Conservation (phyloP, 495 filamentous ascomycete species). For the Extremus antarcticus region DNA sequence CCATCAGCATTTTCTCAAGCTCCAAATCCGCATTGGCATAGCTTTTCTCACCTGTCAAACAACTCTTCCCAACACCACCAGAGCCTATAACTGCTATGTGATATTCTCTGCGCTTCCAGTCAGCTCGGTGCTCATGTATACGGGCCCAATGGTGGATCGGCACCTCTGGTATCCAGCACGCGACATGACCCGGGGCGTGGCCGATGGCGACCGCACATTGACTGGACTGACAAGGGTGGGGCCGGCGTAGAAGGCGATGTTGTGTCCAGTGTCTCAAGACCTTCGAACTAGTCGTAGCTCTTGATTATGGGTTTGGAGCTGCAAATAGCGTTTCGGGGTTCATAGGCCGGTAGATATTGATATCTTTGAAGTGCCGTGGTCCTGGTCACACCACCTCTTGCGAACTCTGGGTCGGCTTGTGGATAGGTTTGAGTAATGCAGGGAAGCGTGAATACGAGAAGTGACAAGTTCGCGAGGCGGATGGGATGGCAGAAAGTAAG, state of each 20-base stretch:
- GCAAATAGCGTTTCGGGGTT: neutral
- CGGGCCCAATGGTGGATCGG: neutral
- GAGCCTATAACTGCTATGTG: conserved; percentile 86
- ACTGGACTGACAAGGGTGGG: neutral
- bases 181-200: conserved; percentile 2
- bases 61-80: conserved; percentile 95
- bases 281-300: no score
- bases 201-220: neutral
- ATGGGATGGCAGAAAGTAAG: neutral
- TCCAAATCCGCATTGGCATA: neutral
- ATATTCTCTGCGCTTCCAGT: conserved; percentile 45
- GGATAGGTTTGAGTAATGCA: neutral
- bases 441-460: neutral
- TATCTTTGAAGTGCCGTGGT: neutral
- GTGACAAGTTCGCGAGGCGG: neutral
- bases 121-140: neutral
- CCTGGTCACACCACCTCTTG: neutral
- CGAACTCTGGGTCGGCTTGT: neutral
- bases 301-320: neutral
- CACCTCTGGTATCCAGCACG: conserved; percentile 8
- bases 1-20: conserved; percentile 8
- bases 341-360: neutral
- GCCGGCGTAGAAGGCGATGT: neutral
- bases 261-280: neutral
- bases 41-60: conserved; percentile 71